Conservation (phyloP, 306 rosid species). For the Casuarina glauca region DNA sequence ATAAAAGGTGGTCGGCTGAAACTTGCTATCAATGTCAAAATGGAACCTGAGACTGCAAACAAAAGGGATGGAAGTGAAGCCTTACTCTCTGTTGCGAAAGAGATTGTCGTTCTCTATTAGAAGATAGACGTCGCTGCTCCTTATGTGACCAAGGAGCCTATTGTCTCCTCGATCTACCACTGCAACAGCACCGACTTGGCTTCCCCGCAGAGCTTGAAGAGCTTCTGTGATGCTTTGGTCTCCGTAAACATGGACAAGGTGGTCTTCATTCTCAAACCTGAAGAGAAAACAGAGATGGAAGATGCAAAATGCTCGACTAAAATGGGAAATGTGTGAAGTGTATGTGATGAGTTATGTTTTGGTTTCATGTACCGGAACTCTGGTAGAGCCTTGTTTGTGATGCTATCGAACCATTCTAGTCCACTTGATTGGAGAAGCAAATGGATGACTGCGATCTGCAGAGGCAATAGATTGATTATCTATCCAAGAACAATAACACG, state of each 20-base stretch:
- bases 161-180: slow-evolving; percentile 42
- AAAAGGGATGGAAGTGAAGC: slow-evolving; percentile 1
- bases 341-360: slow-evolving; percentile 9
- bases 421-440: slow-evolving; percentile 66
- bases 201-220: slow-evolving; percentile 44
- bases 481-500: not conserved
- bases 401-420: slow-evolving; percentile 58
- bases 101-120: slow-evolving; percentile 45
- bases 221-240: slow-evolving; percentile 62
- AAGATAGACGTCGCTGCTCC: slow-evolving; percentile 45
- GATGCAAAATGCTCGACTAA: not conserved
- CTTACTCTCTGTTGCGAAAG: slow-evolving; percentile 45
- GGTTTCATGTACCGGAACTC: slow-evolving; percentile 40
- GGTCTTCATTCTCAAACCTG: slow-evolving; percentile 58
- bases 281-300: slow-evolving; percentile 15
- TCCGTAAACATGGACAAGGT: slow-evolving; percentile 44
- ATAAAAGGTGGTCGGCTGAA: not conserved
- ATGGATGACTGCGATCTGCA: slow-evolving; percentile 52
- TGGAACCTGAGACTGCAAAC: not conserved
- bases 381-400: slow-evolving; percentile 52
- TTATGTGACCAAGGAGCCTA: slow-evolving; percentile 59
- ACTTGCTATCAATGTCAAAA: not conserved
- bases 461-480: slow-evolving; percentile 21
- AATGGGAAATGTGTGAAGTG: not conserved
- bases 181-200: slow-evolving; percentile 42